Evolutionary conservation across 805 yeast species (phyloP), one percentile per base, ranked within the genome.

Genomic region (Komagataella pastoris): DNA sequence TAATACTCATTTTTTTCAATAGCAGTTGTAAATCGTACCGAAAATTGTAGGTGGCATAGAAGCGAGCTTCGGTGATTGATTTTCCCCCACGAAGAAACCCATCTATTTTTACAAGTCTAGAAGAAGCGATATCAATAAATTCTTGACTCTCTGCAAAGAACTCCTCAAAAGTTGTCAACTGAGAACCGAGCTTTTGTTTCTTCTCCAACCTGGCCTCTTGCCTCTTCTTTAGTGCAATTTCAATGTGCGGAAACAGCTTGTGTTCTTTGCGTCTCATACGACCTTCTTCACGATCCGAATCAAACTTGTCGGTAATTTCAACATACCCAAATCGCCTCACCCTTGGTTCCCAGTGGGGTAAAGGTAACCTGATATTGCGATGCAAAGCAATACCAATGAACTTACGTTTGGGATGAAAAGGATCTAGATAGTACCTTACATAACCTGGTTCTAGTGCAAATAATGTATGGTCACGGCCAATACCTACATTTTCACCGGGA

Each of bases 391-490:
- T 81, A 45, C 99, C 99, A 56, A 89, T 85, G 62, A 87, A 88
- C 63, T 82, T 85, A 63, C 97, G 81, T 64, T 81, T 79, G 47
- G 98, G 97, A 63, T 93, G 98, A 75, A 93, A 93, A 4, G 99
- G 98, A 71, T 93, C 97, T 54, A 83, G 70, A 67, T 93, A 93
- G 68, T 79, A 93, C 56, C 95, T 79, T 30, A 91, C 97, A 65
- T 73, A 88, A 23, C 99, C 99, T 2, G 97, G 96, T 63, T 93
- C 98, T 43, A 73, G 61, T 3, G 99, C 97, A 65, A 74, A 88
- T 36, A 93, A 77, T 1, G 99, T 91, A 66, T 90, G 97, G 65
- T 93, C 98, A 60, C 80, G 83, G 56, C 99, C 99, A 54, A 91
- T 87, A 7, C 81, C 82, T 8, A 81, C 85, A 59, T 93, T 90